Conservation (phyloP, 2,329 filamentous ascomycete species). For the Arthroderma sp. region DNA sequence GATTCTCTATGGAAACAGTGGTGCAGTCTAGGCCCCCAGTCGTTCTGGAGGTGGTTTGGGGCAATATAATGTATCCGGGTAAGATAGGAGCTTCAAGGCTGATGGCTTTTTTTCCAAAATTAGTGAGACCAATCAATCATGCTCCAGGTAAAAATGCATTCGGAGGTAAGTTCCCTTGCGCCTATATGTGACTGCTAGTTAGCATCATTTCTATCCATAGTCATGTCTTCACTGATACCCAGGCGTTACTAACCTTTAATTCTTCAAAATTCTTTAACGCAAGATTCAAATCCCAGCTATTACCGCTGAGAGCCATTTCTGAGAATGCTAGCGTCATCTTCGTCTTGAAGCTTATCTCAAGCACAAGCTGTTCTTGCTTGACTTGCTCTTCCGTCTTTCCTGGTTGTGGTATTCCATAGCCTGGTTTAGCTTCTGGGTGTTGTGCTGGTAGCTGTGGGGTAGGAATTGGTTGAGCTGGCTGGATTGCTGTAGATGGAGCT, state of each 20-base stretch:
- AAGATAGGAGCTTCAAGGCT: neutral
- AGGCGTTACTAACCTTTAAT: slow-evolving; percentile 48
- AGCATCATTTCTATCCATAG: neutral
- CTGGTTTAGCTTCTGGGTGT: slow-evolving; percentile 24
- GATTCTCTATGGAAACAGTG: neutral
- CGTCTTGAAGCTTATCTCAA: slow-evolving; percentile 62
- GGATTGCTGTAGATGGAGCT: slow-evolving; percentile 6
- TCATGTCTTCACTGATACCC: neutral
- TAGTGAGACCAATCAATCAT: slow-evolving; percentile 1
- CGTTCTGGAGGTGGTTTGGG: neutral
- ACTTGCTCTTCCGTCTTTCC: slow-evolving; percentile 40
- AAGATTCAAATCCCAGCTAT: slow-evolving; percentile 65
- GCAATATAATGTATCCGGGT: neutral
- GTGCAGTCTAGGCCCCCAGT: neutral
- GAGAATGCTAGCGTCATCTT: slow-evolving; percentile 70
- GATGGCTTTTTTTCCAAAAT: neutral
- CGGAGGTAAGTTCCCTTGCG: slow-evolving; percentile 14
- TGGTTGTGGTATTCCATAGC: slow-evolving; percentile 31
- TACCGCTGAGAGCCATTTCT: slow-evolving; percentile 66
- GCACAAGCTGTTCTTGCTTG: slow-evolving; percentile 56
- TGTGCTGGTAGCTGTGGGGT: slow-evolving; percentile 13
- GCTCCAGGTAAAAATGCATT: slow-evolving; percentile 15
- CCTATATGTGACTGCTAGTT: slow-evolving; percentile 5
- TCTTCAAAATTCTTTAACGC: slow-evolving; percentile 65
- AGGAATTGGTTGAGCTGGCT: slow-evolving; percentile 19